Evolutionary conservation across 306 rosid genomes (phyloP), one percentile per base, ranked within the genome.

Genomic region (Luffa acutangula): DNA sequence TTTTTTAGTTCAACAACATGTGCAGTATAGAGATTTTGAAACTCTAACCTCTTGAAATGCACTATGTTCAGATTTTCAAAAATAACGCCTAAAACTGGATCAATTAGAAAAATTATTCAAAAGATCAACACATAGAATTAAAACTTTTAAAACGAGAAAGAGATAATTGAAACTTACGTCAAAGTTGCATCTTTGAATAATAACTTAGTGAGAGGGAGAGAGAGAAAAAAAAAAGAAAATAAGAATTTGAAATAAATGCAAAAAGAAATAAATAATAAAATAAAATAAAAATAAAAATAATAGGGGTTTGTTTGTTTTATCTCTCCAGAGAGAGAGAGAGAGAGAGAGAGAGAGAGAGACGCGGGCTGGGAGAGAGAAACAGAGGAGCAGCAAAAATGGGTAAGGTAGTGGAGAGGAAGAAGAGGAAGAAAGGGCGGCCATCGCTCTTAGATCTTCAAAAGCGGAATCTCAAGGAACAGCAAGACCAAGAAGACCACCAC

Each of bases 351-450:
- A 84, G 62, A 57, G 78, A 52, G 80, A 33, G 49, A 56, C 15
- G 60, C 73, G 76, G 33, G 64, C 21, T 3, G 37, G 58, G 67
- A 67, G 79, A 66, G 83, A 80, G 82, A 69, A 57, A 80, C 46
- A 66, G 84, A 60, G 84, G 13, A 73, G 82, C 54, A 65, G 75
- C 77, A 83, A 70, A 82, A 85, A 87, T 88, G 93, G 91, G 93
- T 80, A 90, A 88, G 91, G 85, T 84, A 84, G 90, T 90, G 86
- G 89, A 90, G 87, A 85, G 41, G 91, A 85, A 70, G 91, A 88
- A 86, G 93, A 88, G 85, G 94, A 90, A 90, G 92, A 90, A 90
- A 81, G 94, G 94, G 45, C 84, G 92, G 70, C 94, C 94, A 17
- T 90, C 92, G 84, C 90, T 90, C 25, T 85, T 90, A 52, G 94